Conservation (phyloP, 1,139 yeast genomes). For the Sugiyamaella xylanicola region DNA sequence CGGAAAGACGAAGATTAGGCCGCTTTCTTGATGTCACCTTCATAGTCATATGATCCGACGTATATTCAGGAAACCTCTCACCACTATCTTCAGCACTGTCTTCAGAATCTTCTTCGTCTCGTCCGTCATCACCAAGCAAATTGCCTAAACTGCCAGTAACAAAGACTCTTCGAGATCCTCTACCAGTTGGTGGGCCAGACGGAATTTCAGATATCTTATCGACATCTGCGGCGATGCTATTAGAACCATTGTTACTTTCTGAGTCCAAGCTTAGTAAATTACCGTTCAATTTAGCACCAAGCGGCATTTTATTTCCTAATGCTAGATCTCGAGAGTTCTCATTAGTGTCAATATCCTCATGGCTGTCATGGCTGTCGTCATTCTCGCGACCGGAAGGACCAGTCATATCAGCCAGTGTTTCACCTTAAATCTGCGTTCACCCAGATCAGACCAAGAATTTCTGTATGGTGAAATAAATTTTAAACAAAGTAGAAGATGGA, state of each 20-base stretch:
- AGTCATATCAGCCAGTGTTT: background rate
- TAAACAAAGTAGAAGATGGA: no score
- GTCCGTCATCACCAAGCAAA: slow-evolving; percentile 13
- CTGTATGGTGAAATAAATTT: no score
- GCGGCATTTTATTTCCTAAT: background rate
- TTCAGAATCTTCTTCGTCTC: slow-evolving; percentile 9
- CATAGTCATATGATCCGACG: slow-evolving; percentile 15
- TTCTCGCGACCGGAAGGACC: background rate
- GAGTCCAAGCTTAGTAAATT: background rate
- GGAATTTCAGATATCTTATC: background rate
- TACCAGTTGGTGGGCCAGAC: background rate
- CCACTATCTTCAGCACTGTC: background rate
- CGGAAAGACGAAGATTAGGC: background rate
- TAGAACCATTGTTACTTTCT: background rate
- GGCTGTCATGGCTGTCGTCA: no score
- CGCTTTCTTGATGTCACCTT: background rate
- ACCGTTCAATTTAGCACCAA: background rate
- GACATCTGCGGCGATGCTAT: background rate
- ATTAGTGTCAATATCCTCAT: background rate
- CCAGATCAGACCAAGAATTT: no score
- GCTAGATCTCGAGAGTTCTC: background rate
- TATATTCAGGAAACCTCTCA: slow-evolving; percentile 10
- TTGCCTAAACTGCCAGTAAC: slow-evolving; percentile 9
- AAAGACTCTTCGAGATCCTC: background rate
- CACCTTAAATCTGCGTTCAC: no score